Conservation (phyloP, 805 yeast genomes). For the Ogataea henricii region DNA sequence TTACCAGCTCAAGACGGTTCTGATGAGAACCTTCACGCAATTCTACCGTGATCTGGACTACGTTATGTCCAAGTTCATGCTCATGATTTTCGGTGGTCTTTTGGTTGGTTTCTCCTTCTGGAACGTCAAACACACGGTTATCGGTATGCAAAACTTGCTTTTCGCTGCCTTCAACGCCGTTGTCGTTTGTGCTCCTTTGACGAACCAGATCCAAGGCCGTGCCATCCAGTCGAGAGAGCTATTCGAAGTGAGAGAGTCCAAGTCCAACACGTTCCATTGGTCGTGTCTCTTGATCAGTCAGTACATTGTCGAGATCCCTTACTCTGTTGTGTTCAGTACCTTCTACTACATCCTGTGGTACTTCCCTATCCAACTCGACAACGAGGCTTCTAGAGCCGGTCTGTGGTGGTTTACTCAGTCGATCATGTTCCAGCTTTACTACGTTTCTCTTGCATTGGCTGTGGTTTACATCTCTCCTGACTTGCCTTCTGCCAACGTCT, state of each 20-base stretch:
- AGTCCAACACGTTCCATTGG: slow-evolving; percentile 78
- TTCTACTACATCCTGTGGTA: slow-evolving; percentile 45
- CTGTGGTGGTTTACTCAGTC: slow-evolving; percentile 41
- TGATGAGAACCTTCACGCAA: slow-evolving; percentile 41
- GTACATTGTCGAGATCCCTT: slow-evolving; percentile 61
- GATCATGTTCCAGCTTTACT: slow-evolving; percentile 46
- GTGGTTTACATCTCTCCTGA: slow-evolving; percentile 62
- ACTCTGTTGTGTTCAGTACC: slow-evolving; percentile 50
- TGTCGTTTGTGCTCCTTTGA: slow-evolving; percentile 57
- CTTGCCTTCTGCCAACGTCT: slow-evolving; percentile 64
- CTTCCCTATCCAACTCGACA: slow-evolving; percentile 39
- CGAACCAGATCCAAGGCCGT: slow-evolving; percentile 64
- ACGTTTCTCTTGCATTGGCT: slow-evolving; percentile 53
- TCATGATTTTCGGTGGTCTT: slow-evolving; percentile 43
- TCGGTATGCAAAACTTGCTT: slow-evolving; percentile 63
- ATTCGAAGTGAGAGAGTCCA: slow-evolving; percentile 69
- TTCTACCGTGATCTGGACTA: slow-evolving; percentile 52
- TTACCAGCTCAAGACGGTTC: slow-evolving; percentile 39
- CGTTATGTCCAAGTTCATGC: slow-evolving; percentile 47
- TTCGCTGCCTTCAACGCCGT: slow-evolving; percentile 55
- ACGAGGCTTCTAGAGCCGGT: slow-evolving; percentile 45
- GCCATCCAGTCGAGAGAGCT: slow-evolving; percentile 60
- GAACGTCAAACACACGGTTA: slow-evolving; percentile 50
- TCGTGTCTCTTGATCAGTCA: slow-evolving; percentile 55
- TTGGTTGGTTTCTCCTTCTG: slow-evolving; percentile 62